A percentile compares a stretch with the other conserved stretches of the same genome.
These are phyloP conservation scores for Sonneratia alba DNA, from an alignment of 345 rosid genomes.

Conservation along the genomic window DNA sequence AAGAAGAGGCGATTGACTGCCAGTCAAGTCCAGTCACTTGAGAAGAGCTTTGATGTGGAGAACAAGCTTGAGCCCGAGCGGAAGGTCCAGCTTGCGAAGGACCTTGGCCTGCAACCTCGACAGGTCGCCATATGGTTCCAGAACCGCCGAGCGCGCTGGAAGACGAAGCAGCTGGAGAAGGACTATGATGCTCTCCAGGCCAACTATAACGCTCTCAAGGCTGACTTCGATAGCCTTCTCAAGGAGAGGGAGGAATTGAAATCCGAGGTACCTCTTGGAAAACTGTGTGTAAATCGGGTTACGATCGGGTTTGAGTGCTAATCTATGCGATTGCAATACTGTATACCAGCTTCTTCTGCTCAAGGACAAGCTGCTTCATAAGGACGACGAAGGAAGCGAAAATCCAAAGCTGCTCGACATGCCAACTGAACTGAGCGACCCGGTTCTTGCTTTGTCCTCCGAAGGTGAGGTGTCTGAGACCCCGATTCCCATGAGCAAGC, in stretches of 20 bases:
- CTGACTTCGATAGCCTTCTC: constrained; percentile 33
- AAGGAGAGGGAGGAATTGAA: constrained; percentile 35
- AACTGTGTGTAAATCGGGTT: neutral
- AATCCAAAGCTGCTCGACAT: constrained; percentile 12
- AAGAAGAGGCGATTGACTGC: constrained; percentile 41
- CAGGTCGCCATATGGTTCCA: constrained; percentile 67
- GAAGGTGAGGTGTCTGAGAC: constrained; percentile 25
- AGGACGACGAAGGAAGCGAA: constrained; percentile 16
- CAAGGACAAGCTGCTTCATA: constrained; percentile 29
- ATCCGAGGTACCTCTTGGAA: constrained; percentile 21
- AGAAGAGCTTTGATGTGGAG: constrained; percentile 46
- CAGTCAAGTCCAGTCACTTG: constrained; percentile 46
- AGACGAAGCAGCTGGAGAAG: constrained; percentile 48
- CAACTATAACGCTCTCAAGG: constrained; percentile 29
- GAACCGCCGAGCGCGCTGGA: constrained; percentile 52
- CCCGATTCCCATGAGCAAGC: constrained; percentile 22
- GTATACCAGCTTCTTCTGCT: constrained; percentile 29
- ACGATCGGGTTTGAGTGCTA: neutral
- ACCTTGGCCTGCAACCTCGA: constrained; percentile 54
- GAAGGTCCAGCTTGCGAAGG: constrained; percentile 49
- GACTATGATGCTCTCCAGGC: constrained; percentile 38
- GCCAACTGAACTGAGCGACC: constrained; percentile 13
- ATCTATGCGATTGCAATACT: neutral
- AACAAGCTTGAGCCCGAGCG: constrained; percentile 61
- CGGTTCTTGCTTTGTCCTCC: constrained; percentile 15